Evolutionary conservation across 805 yeast species (phyloP).

Genomic region (Phaffomyces thermotolerans): DNA sequence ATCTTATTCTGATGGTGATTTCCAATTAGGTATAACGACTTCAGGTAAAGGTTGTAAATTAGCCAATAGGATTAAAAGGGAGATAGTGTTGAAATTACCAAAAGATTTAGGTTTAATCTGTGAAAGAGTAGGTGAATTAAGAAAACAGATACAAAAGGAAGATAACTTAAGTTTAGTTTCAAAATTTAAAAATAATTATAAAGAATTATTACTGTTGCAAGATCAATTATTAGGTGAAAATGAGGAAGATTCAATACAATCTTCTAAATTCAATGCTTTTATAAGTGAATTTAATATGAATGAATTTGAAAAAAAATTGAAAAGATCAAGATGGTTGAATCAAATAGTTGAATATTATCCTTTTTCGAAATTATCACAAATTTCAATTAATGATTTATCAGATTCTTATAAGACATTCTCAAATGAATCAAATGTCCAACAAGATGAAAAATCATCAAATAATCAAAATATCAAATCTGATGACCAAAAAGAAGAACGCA

Average conservation of each 20-base stretch:
- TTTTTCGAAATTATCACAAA: constrained; percentile 48
- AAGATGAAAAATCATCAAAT: no score
- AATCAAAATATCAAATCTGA: constrained; percentile 25
- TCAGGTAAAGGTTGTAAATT: constrained; percentile 85
- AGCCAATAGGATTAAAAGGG: constrained; percentile 75
- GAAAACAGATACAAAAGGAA: constrained; percentile 47
- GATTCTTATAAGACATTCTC: constrained; percentile 26
- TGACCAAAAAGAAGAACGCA: background rate
- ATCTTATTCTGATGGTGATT: constrained; percentile 59
- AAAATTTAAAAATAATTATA: constrained; percentile 19
- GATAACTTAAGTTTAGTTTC: constrained; percentile 31
- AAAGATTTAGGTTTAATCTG: constrained; percentile 63
- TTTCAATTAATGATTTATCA: constrained; percentile 54
- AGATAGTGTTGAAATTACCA: constrained; percentile 59
- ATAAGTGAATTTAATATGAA: constrained; percentile 53
- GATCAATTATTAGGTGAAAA: constrained; percentile 41
- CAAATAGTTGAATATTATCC: constrained; percentile 93
- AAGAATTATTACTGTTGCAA: constrained; percentile 5
- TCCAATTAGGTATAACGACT: constrained; percentile 80
- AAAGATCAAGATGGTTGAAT: constrained; percentile 75
- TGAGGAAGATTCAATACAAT: constrained; percentile 66
- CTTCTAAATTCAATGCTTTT: constrained; percentile 50
- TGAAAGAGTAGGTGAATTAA: constrained; percentile 57
- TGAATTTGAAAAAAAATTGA: constrained; percentile 42
- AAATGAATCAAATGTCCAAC: background rate